These are phyloP conservation scores for Ceratonia siliqua DNA, from an alignment of 306 rosid species.

Conservation along the genomic window DNA sequence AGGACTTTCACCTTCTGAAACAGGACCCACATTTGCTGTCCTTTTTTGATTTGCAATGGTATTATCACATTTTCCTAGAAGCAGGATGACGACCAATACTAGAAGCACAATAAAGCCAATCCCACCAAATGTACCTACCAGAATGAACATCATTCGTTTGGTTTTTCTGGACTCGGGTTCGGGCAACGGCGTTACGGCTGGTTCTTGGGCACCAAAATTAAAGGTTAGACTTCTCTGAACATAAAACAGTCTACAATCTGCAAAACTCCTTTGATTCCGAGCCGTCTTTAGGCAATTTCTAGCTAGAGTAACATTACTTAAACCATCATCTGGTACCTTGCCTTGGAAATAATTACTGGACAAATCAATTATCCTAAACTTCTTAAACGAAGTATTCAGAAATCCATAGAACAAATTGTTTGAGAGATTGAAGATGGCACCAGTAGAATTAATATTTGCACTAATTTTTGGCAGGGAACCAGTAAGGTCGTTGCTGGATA, in stretches of 20 bases:
- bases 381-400: slow-evolving; percentile 41
- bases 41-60: slow-evolving; percentile 44
- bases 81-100: slow-evolving; percentile 50
- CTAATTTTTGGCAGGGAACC: slow-evolving; percentile 48
- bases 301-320: slow-evolving; percentile 43
- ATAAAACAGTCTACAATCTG: slow-evolving; percentile 67
- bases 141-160: slow-evolving; percentile 55
- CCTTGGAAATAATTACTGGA: slow-evolving; percentile 83
- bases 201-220: slow-evolving; percentile 37
- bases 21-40: slow-evolving; percentile 53
- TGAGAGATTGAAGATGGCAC: slow-evolving; percentile 60
- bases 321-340: slow-evolving; percentile 32
- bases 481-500: slow-evolving; percentile 65
- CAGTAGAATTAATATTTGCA: slow-evolving; percentile 31
- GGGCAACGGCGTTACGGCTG: background rate
- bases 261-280: slow-evolving; percentile 54
- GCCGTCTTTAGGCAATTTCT: slow-evolving; percentile 63
- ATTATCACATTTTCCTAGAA: slow-evolving; percentile 46
- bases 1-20: slow-evolving; percentile 51
- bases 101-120: slow-evolving; percentile 63
- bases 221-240: slow-evolving; percentile 39
- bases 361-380: slow-evolving; percentile 54
- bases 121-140: slow-evolving; percentile 83
- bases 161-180: slow-evolving; percentile 31
- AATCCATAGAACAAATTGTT: slow-evolving; percentile 70